These are phyloP conservation scores for Macroventuria anomochaeta DNA, from an alignment of 2,329 filamentous ascomycete species.

Conservation along the genomic window DNA sequence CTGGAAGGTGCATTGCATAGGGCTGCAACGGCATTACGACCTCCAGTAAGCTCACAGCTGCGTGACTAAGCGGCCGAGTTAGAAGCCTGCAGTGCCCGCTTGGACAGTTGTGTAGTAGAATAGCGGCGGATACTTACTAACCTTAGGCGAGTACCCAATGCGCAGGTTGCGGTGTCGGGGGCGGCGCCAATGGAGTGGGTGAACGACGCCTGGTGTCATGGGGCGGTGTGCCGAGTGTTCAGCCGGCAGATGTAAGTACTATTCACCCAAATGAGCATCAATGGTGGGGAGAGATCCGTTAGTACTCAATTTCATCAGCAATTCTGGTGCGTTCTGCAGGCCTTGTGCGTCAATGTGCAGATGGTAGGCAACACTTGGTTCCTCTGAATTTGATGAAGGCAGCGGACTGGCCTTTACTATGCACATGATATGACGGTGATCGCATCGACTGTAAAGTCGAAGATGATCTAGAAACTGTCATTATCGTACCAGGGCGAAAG, in stretches of 20 bases:
- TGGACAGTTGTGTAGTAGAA: background rate
- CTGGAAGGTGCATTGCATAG: conserved; percentile 15
- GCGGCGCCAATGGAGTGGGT: background rate
- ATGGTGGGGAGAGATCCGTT: background rate
- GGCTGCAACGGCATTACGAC: conserved; percentile 10
- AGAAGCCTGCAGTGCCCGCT: background rate
- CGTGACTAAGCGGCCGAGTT: conserved; percentile 8
- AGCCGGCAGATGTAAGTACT: background rate
- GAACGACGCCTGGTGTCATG: conserved; percentile 4
- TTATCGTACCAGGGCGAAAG: background rate
- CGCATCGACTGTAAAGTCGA: background rate
- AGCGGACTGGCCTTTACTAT: background rate
- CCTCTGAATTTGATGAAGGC: background rate
- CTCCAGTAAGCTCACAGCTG: conserved; percentile 9
- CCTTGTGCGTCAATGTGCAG: background rate
- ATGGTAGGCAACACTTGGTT: background rate
- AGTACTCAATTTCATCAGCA: background rate
- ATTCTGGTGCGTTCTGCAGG: background rate
- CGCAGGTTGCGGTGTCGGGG: background rate
- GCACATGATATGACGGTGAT: background rate
- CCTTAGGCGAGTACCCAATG: background rate
- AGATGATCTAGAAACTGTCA: background rate
- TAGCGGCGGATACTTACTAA: background rate
- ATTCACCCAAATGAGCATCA: background rate
- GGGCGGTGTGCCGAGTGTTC: conserved; percentile 4